A percentile compares a stretch with the other conserved stretches of the same genome.
These are phyloP conservation scores for Candida broadrunensis DNA, from an alignment of 805 yeast species.

Conservation along the genomic window DNA sequence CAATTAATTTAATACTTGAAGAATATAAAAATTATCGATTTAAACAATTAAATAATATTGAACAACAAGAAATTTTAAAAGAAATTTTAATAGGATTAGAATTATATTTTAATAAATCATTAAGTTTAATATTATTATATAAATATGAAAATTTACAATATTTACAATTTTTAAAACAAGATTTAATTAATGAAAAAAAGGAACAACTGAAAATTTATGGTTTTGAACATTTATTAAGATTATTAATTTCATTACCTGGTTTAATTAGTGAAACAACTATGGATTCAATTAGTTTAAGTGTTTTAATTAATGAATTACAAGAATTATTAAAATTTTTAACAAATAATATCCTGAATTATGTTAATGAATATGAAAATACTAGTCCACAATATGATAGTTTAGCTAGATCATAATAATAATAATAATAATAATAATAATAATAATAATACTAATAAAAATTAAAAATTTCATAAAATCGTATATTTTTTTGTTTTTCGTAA, in stretches of 20 bases:
- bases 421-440: neutral
- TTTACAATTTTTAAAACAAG: slow-evolving; percentile 44
- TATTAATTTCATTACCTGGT: slow-evolving; percentile 79
- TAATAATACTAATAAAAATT: neutral
- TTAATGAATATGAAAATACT: slow-evolving; percentile 35
- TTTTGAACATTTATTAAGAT: slow-evolving; percentile 73
- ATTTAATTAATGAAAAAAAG: slow-evolving; percentile 11
- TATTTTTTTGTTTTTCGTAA: too few species aligned
- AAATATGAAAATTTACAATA: slow-evolving; percentile 77
- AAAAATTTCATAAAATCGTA: neutral
- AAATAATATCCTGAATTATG: slow-evolving; percentile 32
- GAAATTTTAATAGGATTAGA: slow-evolving; percentile 73
- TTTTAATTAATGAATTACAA: slow-evolving; percentile 53
- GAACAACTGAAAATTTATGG: slow-evolving; percentile 58
- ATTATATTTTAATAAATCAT: slow-evolving; percentile 68
- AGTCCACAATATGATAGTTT: slow-evolving; percentile 39
- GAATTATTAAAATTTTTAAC: slow-evolving; percentile 52
- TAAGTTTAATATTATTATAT: slow-evolving; percentile 69
- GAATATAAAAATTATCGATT: slow-evolving; percentile 42
- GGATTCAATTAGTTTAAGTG: slow-evolving; percentile 69
- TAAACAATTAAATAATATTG: slow-evolving; percentile 8
- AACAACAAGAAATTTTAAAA: slow-evolving; percentile 36
- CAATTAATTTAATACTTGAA: slow-evolving; percentile 52
- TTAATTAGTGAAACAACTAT: slow-evolving; percentile 73
- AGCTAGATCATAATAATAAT: slow-evolving; percentile 16